Base-by-base conservation (phyloP, 2,329 filamentous ascomycete genomes). In the Fusarium pseudograminearum region DNA sequence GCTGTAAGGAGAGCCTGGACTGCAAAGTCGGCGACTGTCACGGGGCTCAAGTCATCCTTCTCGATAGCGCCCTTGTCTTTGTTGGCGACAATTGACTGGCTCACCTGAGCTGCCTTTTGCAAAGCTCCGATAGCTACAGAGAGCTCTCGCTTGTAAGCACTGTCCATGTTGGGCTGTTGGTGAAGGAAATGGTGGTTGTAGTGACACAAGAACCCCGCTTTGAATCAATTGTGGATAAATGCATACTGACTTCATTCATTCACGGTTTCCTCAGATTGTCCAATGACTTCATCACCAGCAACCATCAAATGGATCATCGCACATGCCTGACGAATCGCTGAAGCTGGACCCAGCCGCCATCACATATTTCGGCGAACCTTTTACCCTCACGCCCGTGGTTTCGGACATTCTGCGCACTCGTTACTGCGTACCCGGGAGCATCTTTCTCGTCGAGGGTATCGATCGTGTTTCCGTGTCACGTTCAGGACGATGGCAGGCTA, bases 11-110 rank as follows among this genome's bases (percentile, higher is more conserved):
- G 79, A 1, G 85, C 86, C 71, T 89, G 86, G 60, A 87, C 83
- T 56, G 87, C 86, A 68, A 89, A 88, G 75, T 89, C 87, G 73
- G 84, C 87, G 22, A 88, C 80, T 1, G 87, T 89, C 47, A 89
- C 87, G 4, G 86, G 86, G 57, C 83, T 86, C 36, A 87, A 77
- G 73, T 88, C 86, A 44, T 83, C 82, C 67, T 89, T 89, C 61
- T 83, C 79, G 26, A 87, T 76, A 26, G 81, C 79, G 57, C 83
- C 84, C 72, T 86, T 86, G 76, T 86, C 83, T 31, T 80, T 78
- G 4, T 80, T 74, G 1, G 80, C 76, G 45, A 87, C 78, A 42
- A 87, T 81, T 4, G 80, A 81, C 54, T 85, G 83, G 71, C 84
- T 86, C 60, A 89, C 76, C 46, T 77, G 78, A 14, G 85, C 81